A percentile compares a stretch with the other conserved stretches of the same genome.
Conservation (phyloP, 192 early-diverging fungal species). For the Coemansia sp. region DNA sequence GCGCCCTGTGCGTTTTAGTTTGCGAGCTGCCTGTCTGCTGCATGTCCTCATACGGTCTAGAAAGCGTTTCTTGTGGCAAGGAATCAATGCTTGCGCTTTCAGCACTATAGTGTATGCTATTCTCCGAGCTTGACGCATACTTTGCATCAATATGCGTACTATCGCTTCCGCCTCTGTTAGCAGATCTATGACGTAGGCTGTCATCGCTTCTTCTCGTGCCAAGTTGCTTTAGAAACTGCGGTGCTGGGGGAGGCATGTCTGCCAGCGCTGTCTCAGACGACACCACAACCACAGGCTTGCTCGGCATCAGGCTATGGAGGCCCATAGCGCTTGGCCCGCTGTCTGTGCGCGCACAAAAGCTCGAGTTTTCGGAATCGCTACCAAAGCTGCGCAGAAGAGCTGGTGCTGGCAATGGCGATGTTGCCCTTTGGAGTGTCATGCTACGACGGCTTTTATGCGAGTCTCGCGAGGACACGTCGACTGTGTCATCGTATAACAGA, state of each 20-base stretch:
- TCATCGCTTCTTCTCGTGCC: slow-evolving; percentile 6
- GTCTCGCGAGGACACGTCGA: not conserved
- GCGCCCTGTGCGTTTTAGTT: not conserved
- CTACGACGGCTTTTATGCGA: not conserved
- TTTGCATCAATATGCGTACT: not conserved
- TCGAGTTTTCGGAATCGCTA: not conserved
- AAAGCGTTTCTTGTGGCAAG: not conserved
- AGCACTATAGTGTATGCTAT: not conserved
- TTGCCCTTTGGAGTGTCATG: not conserved
- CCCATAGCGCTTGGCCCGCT: not conserved
- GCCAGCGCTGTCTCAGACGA: slow-evolving; percentile 7
- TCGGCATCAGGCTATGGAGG: not conserved
- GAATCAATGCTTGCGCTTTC: not conserved
- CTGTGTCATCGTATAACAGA: not conserved
- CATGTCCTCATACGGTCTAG: not conserved
- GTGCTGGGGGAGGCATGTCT: slow-evolving; percentile 12
- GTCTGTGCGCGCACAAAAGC: slow-evolving; percentile 1
- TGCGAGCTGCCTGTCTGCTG: not conserved
- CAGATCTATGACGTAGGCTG: not conserved
- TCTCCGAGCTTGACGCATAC: not conserved
- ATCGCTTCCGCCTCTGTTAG: not conserved
- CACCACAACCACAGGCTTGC: slow-evolving; percentile 1
- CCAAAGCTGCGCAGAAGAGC: not conserved
- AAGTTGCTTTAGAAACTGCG: slow-evolving; percentile 22
- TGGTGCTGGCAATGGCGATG: not conserved